phyloP scores from a whole-genome alignment of 176 grass and related monocot species.

The bread wheat (Triticum aestivum) region DNA sequence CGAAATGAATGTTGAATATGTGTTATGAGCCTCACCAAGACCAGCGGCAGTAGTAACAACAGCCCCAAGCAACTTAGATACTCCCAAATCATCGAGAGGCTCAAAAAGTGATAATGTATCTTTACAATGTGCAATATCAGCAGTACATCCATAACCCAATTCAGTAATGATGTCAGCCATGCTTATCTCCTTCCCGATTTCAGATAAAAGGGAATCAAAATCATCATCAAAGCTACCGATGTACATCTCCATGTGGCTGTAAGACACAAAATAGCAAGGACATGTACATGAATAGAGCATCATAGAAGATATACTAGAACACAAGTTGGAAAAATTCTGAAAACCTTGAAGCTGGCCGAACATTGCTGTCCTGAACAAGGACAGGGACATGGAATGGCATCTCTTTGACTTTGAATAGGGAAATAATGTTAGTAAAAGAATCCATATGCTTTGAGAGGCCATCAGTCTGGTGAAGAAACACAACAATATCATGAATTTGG shows the following conservation, averaged over 20 bases:
- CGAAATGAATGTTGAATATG: constrained; percentile 67
- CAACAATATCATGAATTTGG: constrained; percentile 81
- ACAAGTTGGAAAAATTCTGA: neutral
- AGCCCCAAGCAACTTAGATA: constrained; percentile 56
- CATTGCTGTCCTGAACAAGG: constrained; percentile 43
- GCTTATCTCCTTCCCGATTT: constrained; percentile 55
- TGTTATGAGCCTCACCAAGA: constrained; percentile 43
- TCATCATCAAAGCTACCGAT: constrained; percentile 41
- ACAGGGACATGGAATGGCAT: constrained; percentile 53
- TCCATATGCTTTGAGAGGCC: constrained; percentile 74
- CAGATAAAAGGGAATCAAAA: constrained; percentile 48
- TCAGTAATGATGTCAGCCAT: constrained; percentile 46
- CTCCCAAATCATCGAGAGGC: constrained; percentile 42
- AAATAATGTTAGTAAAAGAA: constrained; percentile 65
- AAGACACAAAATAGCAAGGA: constrained; percentile 12
- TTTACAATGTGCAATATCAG: constrained; percentile 40
- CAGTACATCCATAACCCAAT: constrained; percentile 44
- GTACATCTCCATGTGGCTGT: constrained; percentile 55
- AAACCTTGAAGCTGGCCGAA: constrained; percentile 34
- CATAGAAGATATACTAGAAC: constrained; percentile 4
- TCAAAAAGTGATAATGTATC: constrained; percentile 45
- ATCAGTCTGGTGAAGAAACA: constrained; percentile 77
- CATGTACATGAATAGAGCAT: constrained; percentile 24
- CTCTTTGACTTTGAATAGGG: constrained; percentile 62
- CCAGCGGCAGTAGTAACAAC: constrained; percentile 42